Base-by-base conservation (phyloP, 2,329 filamentous ascomycete genomes). In the Cordyceps javanica region DNA sequence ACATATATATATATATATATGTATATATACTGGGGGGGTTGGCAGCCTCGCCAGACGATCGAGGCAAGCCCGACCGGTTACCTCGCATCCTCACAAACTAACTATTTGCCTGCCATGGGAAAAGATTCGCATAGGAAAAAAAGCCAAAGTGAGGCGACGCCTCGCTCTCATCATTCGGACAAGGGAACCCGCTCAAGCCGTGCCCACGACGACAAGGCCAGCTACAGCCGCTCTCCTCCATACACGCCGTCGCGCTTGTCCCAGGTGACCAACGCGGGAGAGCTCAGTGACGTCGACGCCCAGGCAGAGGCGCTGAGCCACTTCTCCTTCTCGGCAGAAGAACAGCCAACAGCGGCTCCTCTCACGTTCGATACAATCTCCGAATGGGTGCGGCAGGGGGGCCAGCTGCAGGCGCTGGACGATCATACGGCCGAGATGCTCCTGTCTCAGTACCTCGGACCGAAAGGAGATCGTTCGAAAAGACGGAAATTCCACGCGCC, bases 221-320 rank as follows among this genome's bases (percentile, higher is more conserved):
- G 28, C 23, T 23, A 49, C n/a, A 49, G 44, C 3, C 45, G 36
- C 11, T 21, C 34, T 11, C n/a, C n/a, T n/a, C 9, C 25, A 2
- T 49, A 56, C 6, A 41, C 19, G 13, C 45, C 54, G 21, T 56
- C 54, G 25, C 44, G 54, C n/a, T 13, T 56, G 19, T 56, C 54
- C 16, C 54, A 56, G 7, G 45, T 56, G 9, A 56, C 54, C 13
- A 56, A 49, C 16, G 45, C 45, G 44, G 13, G 44, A 5, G 54
- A 56, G 14, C n/a, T 49, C 0, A 56, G 34, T 6, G 54, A 56
- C 10, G 36, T 49, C 2, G 54, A 56, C 16, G 44, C 25, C n/a
- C 54, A 56, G 25, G 5, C 54, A 5, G 54, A 56, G 36, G 54
- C 45, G 0, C 21, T 49, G n/a, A 34, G 45, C n/a, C 32, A 34